Evolutionary conservation across 805 yeast species (phyloP).

Genomic region (Suhomyces faveliae): DNA sequence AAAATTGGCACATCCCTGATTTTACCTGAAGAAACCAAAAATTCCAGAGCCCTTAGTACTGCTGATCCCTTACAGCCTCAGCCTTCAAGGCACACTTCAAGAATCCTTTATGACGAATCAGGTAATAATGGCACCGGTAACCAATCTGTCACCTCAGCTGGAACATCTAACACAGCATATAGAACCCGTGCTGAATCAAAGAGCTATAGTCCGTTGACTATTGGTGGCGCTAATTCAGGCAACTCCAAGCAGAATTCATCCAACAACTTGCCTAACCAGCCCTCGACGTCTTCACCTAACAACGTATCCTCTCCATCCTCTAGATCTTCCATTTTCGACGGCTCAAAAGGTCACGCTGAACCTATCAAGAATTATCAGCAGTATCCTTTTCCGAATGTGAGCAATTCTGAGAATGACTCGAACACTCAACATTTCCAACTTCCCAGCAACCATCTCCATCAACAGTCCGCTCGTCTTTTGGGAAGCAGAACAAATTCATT

Average conservation of each 20-base stretch:
- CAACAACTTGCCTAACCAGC: background rate
- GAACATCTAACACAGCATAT: slow-evolving; percentile 1
- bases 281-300: slow-evolving; percentile 6
- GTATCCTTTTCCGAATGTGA: slow-evolving; percentile 19
- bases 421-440: background rate
- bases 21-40: slow-evolving; percentile 2
- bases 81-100: slow-evolving; percentile 18
- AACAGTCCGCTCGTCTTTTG: background rate
- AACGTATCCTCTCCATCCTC: slow-evolving; percentile 4
- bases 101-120: slow-evolving; percentile 10
- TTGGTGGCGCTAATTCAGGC: slow-evolving; percentile 12
- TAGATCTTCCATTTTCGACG: slow-evolving; percentile 6
- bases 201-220: slow-evolving; percentile 17
- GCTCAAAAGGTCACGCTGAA: background rate
- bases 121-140: slow-evolving; percentile 20
- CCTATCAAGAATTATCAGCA: slow-evolving; percentile 11
- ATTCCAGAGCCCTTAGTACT: background rate
- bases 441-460: background rate
- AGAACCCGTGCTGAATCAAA: slow-evolving; percentile 14
- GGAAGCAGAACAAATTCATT: slow-evolving; percentile 21
- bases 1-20: slow-evolving; percentile 6
- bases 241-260: slow-evolving; percentile 1
- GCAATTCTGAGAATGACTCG: background rate
- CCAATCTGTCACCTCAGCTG: background rate
- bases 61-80: slow-evolving; percentile 36